A percentile compares a stretch with the other conserved stretches of the same genome.
Evolutionary conservation across 129 eudicot genomes (phyloP).

Genomic region (Helianthus annuus): DNA sequence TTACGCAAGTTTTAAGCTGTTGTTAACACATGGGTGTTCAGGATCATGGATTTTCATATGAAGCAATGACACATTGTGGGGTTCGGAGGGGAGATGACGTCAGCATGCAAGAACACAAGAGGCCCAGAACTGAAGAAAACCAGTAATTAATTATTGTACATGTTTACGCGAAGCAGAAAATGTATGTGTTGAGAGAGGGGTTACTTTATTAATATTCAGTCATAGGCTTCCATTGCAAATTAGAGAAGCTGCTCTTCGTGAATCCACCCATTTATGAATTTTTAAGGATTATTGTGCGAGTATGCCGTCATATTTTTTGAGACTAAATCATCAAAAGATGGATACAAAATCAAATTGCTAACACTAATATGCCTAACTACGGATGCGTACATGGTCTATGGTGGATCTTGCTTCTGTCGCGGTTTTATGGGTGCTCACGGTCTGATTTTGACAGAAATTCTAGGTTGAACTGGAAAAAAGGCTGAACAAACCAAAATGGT

Average conservation of each 20-base stretch:
- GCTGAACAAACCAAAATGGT: no score
- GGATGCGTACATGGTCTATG: no score
- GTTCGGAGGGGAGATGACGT: constrained; percentile 28
- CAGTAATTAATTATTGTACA: constrained; percentile 39
- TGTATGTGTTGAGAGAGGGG: constrained; percentile 13
- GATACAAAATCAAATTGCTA: no score
- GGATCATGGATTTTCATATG: constrained; percentile 37
- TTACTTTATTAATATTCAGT: constrained; percentile 22
- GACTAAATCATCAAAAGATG: no score
- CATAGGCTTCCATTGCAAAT: constrained; percentile 31
- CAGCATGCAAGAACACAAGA: constrained; percentile 43
- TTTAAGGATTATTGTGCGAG: no score
- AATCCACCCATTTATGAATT: not conserved
- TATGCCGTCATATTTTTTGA: no score
- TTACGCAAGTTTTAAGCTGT: not conserved
- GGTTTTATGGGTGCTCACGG: no score
- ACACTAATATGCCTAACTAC: no score
- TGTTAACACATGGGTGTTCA: constrained; percentile 19
- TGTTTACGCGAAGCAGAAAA: constrained; percentile 19
- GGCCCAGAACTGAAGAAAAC: constrained; percentile 33
- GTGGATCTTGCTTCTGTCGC: no score
- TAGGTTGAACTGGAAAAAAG: no score
- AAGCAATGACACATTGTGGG: constrained; percentile 27
- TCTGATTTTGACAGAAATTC: no score
- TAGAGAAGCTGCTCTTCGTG: constrained; percentile 38